Evolutionary conservation across 768 basidiomycete species (phyloP).

Genomic region (Suillus brevipes): DNA sequence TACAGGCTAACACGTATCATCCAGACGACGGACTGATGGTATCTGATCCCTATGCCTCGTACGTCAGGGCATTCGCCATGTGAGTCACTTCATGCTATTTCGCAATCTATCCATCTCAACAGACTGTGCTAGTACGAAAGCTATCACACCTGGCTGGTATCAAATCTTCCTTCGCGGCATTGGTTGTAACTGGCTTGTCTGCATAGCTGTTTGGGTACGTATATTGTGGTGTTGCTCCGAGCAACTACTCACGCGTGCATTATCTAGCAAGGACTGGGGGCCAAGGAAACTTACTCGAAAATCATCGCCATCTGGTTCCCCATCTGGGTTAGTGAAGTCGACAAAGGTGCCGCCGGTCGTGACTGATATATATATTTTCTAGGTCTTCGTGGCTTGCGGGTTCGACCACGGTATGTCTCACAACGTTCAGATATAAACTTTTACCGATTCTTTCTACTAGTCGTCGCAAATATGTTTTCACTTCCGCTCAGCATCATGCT

Average conservation of each 20-base stretch:
- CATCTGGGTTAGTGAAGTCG: conserved; percentile 55
- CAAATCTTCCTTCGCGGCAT: conserved; percentile 74
- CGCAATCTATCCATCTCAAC: background rate
- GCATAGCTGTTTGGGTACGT: conserved; percentile 70
- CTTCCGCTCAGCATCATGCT: conserved; percentile 72
- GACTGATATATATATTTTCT: conserved; percentile 1
- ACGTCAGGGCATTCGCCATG: conserved; percentile 57
- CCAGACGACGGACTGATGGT: conserved; percentile 63
- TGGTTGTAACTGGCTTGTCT: conserved; percentile 78
- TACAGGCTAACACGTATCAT: conserved; percentile 4
- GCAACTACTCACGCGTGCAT: conserved; percentile 4
- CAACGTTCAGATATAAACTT: background rate
- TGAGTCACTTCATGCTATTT: conserved; percentile 34
- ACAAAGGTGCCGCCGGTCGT: background rate
- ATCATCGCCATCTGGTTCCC: conserved; percentile 71
- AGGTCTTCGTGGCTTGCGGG: conserved; percentile 71
- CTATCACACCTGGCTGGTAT: conserved; percentile 64
- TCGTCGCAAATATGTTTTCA: conserved; percentile 77
- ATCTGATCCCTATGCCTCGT: conserved; percentile 54
- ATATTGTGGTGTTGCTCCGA: background rate
- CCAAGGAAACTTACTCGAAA: conserved; percentile 71
- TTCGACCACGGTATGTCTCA: conserved; percentile 62
- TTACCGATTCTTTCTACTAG: conserved; percentile 31
- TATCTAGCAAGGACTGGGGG: conserved; percentile 64
- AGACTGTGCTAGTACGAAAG: conserved; percentile 51